Evolutionary conservation across 2,329 filamentous ascomycete species (phyloP), one percentile per base, ranked within the genome.

Genomic region (Ustulina deusta): DNA sequence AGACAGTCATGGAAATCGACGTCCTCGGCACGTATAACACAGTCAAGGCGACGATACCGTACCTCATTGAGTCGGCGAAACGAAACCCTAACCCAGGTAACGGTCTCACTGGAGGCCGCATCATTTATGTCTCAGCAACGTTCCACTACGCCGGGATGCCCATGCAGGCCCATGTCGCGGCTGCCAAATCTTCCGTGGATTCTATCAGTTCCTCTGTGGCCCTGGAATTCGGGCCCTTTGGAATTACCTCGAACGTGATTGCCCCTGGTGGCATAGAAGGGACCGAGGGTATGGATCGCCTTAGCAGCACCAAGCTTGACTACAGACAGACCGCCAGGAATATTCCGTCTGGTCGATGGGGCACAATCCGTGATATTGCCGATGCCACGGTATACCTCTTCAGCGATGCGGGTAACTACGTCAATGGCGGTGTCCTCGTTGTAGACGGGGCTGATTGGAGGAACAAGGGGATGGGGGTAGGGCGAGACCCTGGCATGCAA

Each of bases 1-100:
- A 94, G 80, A 86, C 93, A 0, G 96, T 99, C 72, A 95, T 98
- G 75, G 96, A 98, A 69, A 99, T 99, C 76, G 96, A 98, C 78
- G 91, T 97, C 2, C 81, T 98, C 40, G 96, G 96, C 36, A 97
- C 93, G 17, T 99, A 92, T 83, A 97, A 98, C 83, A 97, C 94
- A 2, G 86, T 97, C 76, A 98, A 98, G 82, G 94, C 95, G 3
- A 96, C 93, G 0, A 83, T 97, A 38, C 93, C 93, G 0, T 87
- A 97, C 75, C 87, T 99, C 2, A 81, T 93, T 13, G 85, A 89
- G 74, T 97, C 93, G n/a, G 90, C 92, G 0, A 80, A 82, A 38
- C 87, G 87, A 20, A 88, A 91, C 72, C 85, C 87, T 1, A 87
- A 87, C 66, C 82, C 84, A 0, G 80, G 82, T 29, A 87, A 90